phyloP scores from a whole-genome alignment of 805 yeast genomes.

The Torulaspora franciscae region DNA sequence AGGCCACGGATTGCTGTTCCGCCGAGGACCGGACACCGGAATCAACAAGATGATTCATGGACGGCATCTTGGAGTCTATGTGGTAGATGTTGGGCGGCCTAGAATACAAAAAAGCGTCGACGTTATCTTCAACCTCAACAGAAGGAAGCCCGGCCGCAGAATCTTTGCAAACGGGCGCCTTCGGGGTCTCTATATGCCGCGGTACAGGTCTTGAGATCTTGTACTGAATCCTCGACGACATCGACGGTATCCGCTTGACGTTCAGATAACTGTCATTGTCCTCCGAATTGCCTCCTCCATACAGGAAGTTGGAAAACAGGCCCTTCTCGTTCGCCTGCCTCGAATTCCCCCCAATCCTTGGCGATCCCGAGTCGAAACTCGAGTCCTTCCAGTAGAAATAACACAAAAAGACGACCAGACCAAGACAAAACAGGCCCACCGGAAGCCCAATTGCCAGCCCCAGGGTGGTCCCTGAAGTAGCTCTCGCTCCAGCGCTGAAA shows the following conservation, averaged over 20 bases:
- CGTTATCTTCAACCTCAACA: constrained; percentile 10
- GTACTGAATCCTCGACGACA: constrained; percentile 23
- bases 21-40: neutral
- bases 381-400: constrained; percentile 8
- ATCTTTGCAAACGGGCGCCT: constrained; percentile 6
- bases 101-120: constrained; percentile 24
- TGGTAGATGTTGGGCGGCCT: constrained; percentile 29
- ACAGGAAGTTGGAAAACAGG: constrained; percentile 9
- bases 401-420: constrained; percentile 18
- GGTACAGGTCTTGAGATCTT: constrained; percentile 16
- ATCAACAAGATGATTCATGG: constrained; percentile 5
- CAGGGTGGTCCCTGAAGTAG: constrained; percentile 16
- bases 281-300: constrained; percentile 2
- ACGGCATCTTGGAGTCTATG: constrained; percentile 22
- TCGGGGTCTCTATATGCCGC: constrained; percentile 24
- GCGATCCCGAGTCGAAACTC: neutral
- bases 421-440: constrained; percentile 27
- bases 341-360: neutral
- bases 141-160: constrained; percentile 2
- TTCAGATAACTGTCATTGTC: constrained; percentile 6
- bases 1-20: constrained; percentile 2
- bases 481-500: constrained; percentile 7
- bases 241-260: constrained; percentile 10
- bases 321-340: constrained; percentile 4
- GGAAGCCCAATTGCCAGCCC: constrained; percentile 35